Evolutionary conservation across 1,284 basidiomycete genomes (phyloP).

Genomic region (Cutaneotrichosporon sp.): DNA sequence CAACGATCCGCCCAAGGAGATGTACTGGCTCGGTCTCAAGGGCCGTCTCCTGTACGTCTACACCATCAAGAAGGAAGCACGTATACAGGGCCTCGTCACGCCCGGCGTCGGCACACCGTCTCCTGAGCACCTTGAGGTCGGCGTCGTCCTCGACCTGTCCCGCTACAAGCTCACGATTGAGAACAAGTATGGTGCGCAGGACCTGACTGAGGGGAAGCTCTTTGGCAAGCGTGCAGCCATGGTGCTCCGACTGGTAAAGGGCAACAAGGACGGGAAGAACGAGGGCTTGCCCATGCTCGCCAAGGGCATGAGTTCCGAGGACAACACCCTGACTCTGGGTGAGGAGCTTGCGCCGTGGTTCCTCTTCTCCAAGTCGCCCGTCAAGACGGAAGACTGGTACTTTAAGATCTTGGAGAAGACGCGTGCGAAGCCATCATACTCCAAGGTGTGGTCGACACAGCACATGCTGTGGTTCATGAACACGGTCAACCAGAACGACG

Average conservation of each 20-base stretch:
- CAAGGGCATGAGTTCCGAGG: slow-evolving; percentile 29
- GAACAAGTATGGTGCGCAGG: slow-evolving; percentile 55
- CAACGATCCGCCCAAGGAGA: slow-evolving; percentile 65
- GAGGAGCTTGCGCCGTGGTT: slow-evolving; percentile 66
- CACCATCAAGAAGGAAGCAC: slow-evolving; percentile 48
- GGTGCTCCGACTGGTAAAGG: slow-evolving; percentile 56
- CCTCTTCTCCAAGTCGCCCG: slow-evolving; percentile 71
- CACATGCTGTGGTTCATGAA: slow-evolving; percentile 82
- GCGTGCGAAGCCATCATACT: slow-evolving; percentile 52
- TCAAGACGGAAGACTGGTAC: slow-evolving; percentile 85
- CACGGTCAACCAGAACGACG: slow-evolving; percentile 59
- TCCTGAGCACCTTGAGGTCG: not conserved
- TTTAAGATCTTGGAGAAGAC: slow-evolving; percentile 69
- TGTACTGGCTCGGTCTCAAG: slow-evolving; percentile 83
- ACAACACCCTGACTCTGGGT: slow-evolving; percentile 50
- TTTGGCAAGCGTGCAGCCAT: slow-evolving; percentile 84
- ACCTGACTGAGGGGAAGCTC: slow-evolving; percentile 60
- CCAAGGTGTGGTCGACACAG: slow-evolving; percentile 60
- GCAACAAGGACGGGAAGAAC: slow-evolving; percentile 21
- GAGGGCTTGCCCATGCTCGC: slow-evolving; percentile 23
- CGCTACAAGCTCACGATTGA: slow-evolving; percentile 67
- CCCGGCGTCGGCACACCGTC: not conserved
- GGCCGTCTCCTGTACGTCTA: slow-evolving; percentile 83
- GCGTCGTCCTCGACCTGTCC: slow-evolving; percentile 57
- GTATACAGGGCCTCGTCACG: slow-evolving; percentile 79